Conservation (phyloP, 1,284 basidiomycete genomes). For the Coniferiporia sulphurascens region DNA sequence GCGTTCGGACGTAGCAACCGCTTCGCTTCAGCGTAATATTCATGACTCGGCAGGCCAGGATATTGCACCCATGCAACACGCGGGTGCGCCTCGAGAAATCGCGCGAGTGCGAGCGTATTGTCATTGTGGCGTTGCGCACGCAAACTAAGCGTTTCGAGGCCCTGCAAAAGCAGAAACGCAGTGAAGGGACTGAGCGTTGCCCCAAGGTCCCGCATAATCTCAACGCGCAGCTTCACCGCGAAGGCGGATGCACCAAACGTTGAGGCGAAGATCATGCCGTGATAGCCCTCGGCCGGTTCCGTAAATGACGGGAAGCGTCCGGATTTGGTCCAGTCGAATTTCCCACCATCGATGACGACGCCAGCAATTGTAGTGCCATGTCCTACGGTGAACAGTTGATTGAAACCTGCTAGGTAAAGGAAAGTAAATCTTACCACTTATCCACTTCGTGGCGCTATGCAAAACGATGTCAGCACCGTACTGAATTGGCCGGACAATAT, state of each 20-base stretch:
- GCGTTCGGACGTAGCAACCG: slow-evolving; percentile 49
- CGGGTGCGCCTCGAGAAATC: slow-evolving; percentile 69
- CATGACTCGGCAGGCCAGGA: slow-evolving; percentile 65
- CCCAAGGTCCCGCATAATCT: slow-evolving; percentile 78
- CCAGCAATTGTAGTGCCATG: slow-evolving; percentile 88
- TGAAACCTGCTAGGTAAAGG: neutral
- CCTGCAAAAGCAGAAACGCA: slow-evolving; percentile 79
- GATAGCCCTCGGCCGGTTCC: slow-evolving; percentile 79
- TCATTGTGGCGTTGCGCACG: slow-evolving; percentile 72
- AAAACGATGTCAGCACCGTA: slow-evolving; percentile 82
- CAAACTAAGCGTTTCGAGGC: slow-evolving; percentile 82
- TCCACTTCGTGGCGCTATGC: slow-evolving; percentile 90
- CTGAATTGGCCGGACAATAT: slow-evolving; percentile 69
- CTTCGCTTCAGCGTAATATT: slow-evolving; percentile 58
- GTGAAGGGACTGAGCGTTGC: slow-evolving; percentile 76
- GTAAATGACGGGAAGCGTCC: slow-evolving; percentile 83
- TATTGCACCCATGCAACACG: slow-evolving; percentile 82
- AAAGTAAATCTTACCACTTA: slow-evolving; percentile 38
- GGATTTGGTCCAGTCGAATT: slow-evolving; percentile 80
- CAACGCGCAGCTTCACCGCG: slow-evolving; percentile 67
- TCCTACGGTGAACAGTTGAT: slow-evolving; percentile 35
- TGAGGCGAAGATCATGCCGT: slow-evolving; percentile 71
- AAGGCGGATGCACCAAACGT: slow-evolving; percentile 73
- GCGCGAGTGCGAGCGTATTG: slow-evolving; percentile 72
- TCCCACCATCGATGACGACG: slow-evolving; percentile 78